phyloP scores from a whole-genome alignment of 345 rosid genomes.

The Hibiscus tridactylites region DNA sequence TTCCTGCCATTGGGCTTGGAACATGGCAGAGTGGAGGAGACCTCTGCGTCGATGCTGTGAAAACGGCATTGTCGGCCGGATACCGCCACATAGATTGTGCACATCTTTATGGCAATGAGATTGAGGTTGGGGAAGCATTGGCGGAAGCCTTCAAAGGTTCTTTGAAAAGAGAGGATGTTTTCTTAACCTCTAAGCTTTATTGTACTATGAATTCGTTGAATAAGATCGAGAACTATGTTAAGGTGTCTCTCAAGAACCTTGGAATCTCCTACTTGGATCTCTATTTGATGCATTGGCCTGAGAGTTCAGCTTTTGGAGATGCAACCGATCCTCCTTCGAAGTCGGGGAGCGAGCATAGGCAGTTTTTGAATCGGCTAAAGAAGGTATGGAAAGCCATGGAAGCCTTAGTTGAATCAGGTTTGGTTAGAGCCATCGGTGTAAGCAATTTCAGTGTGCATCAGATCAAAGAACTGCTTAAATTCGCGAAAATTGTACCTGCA shows the following conservation, averaged over 20 bases:
- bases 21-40: slow-evolving; percentile 58
- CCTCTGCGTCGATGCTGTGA: slow-evolving; percentile 45
- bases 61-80: slow-evolving; percentile 43
- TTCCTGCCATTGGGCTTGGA: slow-evolving; percentile 50
- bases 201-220: slow-evolving; percentile 55
- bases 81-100: slow-evolving; percentile 58
- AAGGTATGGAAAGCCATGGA: slow-evolving; percentile 65
- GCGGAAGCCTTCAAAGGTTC: slow-evolving; percentile 33
- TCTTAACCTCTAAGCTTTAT: slow-evolving; percentile 49
- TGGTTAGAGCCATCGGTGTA: slow-evolving; percentile 51
- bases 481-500: slow-evolving; percentile 47
- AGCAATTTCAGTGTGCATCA: slow-evolving; percentile 46
- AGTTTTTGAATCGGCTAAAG: slow-evolving; percentile 46
- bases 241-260: slow-evolving; percentile 48
- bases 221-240: slow-evolving; percentile 53
- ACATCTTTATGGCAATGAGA: slow-evolving; percentile 56
- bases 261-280: slow-evolving; percentile 55
- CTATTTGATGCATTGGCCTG: slow-evolving; percentile 61
- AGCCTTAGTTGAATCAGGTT: slow-evolving; percentile 37
- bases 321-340: slow-evolving; percentile 56
- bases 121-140: slow-evolving; percentile 51
- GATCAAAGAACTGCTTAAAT: slow-evolving; percentile 48
- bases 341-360: slow-evolving; percentile 45
- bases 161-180: slow-evolving; percentile 43
- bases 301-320: slow-evolving; percentile 48